These are phyloP conservation scores for Brachypodium distachyon DNA, from an alignment of 202 grass and related monocot genomes.

Conservation along the genomic window DNA sequence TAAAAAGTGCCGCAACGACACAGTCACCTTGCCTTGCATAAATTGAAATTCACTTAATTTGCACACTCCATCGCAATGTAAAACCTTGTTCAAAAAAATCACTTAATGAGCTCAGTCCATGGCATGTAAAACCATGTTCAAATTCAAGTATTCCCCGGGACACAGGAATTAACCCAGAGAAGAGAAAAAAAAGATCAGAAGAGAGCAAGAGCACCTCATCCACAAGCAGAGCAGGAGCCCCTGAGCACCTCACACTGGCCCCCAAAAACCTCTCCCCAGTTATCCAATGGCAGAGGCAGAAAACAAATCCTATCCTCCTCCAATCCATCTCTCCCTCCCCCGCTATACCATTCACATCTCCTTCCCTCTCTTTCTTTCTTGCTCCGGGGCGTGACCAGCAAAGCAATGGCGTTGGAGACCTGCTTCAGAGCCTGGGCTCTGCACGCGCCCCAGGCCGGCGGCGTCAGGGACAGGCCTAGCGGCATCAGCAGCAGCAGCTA, in stretches of 20 bases:
- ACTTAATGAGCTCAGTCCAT: no score
- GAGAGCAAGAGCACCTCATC: conserved; percentile 41
- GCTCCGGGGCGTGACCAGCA: not conserved
- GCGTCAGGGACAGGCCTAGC: conserved; percentile 10
- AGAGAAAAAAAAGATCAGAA: conserved; percentile 2
- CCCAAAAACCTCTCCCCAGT: conserved; percentile 11
- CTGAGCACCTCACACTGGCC: conserved; percentile 45
- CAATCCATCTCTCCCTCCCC: no score
- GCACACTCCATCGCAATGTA: no score
- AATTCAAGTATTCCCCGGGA: not conserved
- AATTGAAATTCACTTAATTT: no score
- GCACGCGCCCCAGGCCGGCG: conserved; percentile 19
- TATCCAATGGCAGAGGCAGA: conserved; percentile 32
- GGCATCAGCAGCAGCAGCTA: conserved; percentile 14
- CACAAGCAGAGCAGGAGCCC: conserved; percentile 29
- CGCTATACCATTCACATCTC: conserved; percentile 21
- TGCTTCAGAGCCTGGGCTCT: conserved; percentile 66
- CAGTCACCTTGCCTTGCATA: no score
- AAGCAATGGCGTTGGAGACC: conserved; percentile 75
- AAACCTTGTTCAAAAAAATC: no score
- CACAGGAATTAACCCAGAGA: not conserved
- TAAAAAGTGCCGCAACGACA: no score
- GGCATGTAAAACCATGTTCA: no score
- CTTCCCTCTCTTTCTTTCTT: not conserved
- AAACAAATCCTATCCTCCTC: conserved; percentile 47